These are phyloP conservation scores for Gnomoniopsis sp. DNA, from an alignment of 2,329 filamentous ascomycete species.

Conservation along the genomic window DNA sequence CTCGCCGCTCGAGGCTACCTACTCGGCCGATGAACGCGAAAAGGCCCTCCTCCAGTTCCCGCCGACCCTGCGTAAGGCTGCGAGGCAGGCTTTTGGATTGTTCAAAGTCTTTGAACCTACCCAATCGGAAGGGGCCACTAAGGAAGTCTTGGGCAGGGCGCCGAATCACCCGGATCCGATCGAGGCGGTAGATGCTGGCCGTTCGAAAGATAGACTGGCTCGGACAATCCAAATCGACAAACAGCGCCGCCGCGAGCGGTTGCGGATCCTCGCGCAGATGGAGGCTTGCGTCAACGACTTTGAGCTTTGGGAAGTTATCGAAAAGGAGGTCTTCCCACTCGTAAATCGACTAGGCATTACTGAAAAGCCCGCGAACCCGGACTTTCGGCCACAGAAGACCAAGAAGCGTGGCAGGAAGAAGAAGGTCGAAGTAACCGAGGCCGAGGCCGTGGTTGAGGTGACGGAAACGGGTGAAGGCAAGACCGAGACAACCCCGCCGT, in stretches of 20 bases:
- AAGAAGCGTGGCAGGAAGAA: slow-evolving; percentile 13
- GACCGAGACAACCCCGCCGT: not conserved
- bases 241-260: slow-evolving; percentile 42
- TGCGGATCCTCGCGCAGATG: slow-evolving; percentile 53
- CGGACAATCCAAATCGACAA: slow-evolving; percentile 37
- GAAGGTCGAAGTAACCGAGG: slow-evolving; percentile 10
- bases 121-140: slow-evolving; percentile 14
- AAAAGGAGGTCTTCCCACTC: slow-evolving; percentile 63
- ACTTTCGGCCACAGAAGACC: not conserved
- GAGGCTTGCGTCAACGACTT: slow-evolving; percentile 54
- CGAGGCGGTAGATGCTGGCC: slow-evolving; percentile 26
- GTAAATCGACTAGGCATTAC: slow-evolving; percentile 54
- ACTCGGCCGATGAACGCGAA: slow-evolving; percentile 28
- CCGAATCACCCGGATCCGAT: not conserved
- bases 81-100: slow-evolving; percentile 34
- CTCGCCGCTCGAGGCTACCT: slow-evolving; percentile 19
- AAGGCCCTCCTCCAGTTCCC: slow-evolving; percentile 38
- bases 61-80: slow-evolving; percentile 35
- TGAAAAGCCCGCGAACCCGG: slow-evolving; percentile 17
- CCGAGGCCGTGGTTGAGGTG: slow-evolving; percentile 1
- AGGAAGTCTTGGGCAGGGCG: not conserved
- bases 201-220: slow-evolving; percentile 16
- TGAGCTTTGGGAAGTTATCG: slow-evolving; percentile 64
- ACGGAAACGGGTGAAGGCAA: not conserved
- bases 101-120: slow-evolving; percentile 21